Evolutionary conservation across 192 early-diverging fungal species (phyloP).

Genomic region (Coemansia sp.): DNA sequence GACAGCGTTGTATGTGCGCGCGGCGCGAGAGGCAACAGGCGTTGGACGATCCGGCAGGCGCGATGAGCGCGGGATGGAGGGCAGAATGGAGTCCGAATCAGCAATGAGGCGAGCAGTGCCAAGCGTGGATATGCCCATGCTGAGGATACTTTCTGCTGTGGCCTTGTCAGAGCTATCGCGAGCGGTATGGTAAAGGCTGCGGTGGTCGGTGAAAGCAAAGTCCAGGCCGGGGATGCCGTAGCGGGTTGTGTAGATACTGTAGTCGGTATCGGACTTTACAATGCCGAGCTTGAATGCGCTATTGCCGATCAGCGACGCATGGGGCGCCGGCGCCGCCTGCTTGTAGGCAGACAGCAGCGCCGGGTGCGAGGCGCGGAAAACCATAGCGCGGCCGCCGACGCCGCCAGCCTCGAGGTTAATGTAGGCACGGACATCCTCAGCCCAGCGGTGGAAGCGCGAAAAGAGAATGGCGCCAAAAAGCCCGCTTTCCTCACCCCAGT

Average conservation of each 20-base stretch:
- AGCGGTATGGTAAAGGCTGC: slow-evolving; percentile 66
- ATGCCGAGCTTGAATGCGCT: slow-evolving; percentile 61
- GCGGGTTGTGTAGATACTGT: slow-evolving; percentile 58
- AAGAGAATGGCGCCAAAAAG: slow-evolving; percentile 64
- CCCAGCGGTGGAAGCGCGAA: slow-evolving; percentile 65
- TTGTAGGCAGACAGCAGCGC: slow-evolving; percentile 38
- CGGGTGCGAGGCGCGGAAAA: slow-evolving; percentile 63
- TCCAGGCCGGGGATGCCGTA: slow-evolving; percentile 66
- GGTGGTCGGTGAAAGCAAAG: slow-evolving; percentile 64
- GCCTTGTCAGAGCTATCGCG: slow-evolving; percentile 58
- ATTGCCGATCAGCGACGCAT: slow-evolving; percentile 66
- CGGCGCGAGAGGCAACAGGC: neutral
- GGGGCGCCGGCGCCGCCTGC: slow-evolving; percentile 46
- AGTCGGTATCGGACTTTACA: slow-evolving; percentile 68
- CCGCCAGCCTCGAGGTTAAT: slow-evolving; percentile 74
- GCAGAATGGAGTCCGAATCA: slow-evolving; percentile 29
- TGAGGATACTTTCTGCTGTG: slow-evolving; percentile 57
- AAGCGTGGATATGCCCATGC: slow-evolving; percentile 66
- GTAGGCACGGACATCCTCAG: slow-evolving; percentile 61
- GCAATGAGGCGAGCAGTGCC: slow-evolving; percentile 55
- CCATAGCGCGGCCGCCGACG: slow-evolving; percentile 65
- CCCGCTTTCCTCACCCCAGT: slow-evolving; percentile 71
- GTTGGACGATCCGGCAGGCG: slow-evolving; percentile 28
- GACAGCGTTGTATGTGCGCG: slow-evolving; percentile 10
- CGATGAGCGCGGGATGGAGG: slow-evolving; percentile 27